Conservation (phyloP, 495 filamentous ascomycete species). For the Lichina pygmaea region DNA sequence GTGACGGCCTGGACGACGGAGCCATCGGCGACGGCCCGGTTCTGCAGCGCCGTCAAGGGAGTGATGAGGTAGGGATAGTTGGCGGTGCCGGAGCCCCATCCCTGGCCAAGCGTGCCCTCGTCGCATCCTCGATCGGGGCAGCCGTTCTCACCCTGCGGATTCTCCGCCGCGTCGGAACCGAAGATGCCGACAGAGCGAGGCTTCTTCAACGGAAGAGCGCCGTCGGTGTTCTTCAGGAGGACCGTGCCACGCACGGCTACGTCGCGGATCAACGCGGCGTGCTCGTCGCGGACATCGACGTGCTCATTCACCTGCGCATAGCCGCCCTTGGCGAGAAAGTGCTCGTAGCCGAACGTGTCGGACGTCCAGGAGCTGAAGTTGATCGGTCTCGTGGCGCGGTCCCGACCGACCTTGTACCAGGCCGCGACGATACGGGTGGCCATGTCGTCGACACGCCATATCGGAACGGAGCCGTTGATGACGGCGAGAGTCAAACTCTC, state of each 20-base stretch:
- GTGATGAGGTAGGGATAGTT: slow-evolving; percentile 84
- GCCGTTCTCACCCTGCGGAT: slow-evolving; percentile 57
- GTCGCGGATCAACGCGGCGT: slow-evolving; percentile 41
- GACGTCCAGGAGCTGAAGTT: slow-evolving; percentile 77
- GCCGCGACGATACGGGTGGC: slow-evolving; percentile 76
- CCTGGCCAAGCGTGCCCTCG: slow-evolving; percentile 74
- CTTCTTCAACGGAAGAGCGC: slow-evolving; percentile 47
- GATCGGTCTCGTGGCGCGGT: slow-evolving; percentile 29
- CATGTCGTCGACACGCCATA: slow-evolving; percentile 88
- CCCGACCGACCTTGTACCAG: slow-evolving; percentile 70
- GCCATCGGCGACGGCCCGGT: slow-evolving; percentile 30
- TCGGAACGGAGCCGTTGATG: slow-evolving; percentile 71
- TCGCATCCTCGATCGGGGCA: slow-evolving; percentile 65
- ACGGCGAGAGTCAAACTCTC: slow-evolving; percentile 65
- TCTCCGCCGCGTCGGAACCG: slow-evolving; percentile 62
- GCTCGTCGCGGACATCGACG: slow-evolving; percentile 58
- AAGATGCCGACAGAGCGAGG: slow-evolving; percentile 59
- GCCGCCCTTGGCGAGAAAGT: slow-evolving; percentile 30
- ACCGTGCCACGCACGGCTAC: slow-evolving; percentile 57
- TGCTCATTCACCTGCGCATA: slow-evolving; percentile 54
- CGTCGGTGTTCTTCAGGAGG: slow-evolving; percentile 59
- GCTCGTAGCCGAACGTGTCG: slow-evolving; percentile 43
- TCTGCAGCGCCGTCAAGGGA: slow-evolving; percentile 63
- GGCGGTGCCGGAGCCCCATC: slow-evolving; percentile 74
- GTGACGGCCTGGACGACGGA: slow-evolving; percentile 45